A percentile compares a stretch with the other conserved stretches of the same genome.
These are phyloP conservation scores for Monilinia fructicola DNA, from an alignment of 2,329 filamentous ascomycete genomes.

Conservation along the genomic window DNA sequence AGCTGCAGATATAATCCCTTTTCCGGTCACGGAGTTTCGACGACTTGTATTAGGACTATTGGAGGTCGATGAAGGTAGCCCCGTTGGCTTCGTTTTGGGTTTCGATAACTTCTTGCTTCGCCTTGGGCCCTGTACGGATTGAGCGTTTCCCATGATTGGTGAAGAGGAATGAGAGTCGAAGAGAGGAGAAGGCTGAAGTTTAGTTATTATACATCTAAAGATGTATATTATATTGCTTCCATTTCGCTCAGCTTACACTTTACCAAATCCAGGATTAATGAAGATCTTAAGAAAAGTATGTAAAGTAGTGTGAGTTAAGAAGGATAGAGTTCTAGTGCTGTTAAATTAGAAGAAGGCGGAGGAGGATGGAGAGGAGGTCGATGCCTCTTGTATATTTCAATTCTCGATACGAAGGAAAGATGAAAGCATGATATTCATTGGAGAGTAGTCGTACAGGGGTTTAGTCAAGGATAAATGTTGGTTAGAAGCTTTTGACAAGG, in stretches of 20 bases:
- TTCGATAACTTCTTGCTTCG: constrained; percentile 37
- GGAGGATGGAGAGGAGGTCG: constrained; percentile 15
- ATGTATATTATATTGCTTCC: constrained; percentile 23
- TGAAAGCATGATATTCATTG: constrained; percentile 13
- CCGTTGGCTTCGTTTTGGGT: constrained; percentile 36
- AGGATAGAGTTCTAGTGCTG: background rate
- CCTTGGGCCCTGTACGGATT: constrained; percentile 31
- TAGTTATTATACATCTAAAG: constrained; percentile 17
- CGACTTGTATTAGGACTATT: constrained; percentile 29
- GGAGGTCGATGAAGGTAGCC: constrained; percentile 27
- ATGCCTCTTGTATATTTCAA: constrained; percentile 19
- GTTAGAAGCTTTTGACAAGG: constrained; percentile 6
- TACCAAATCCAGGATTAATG: constrained; percentile 10
- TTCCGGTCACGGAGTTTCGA: constrained; percentile 32
- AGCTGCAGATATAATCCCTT: constrained; percentile 10
- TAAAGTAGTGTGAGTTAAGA: constrained; percentile 1
- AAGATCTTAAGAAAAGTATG: constrained; percentile 10
- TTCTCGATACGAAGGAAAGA: constrained; percentile 14
- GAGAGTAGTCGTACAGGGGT: constrained; percentile 2
- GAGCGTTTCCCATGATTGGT: constrained; percentile 37
- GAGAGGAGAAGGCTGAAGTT: constrained; percentile 19
- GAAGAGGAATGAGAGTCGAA: constrained; percentile 14
- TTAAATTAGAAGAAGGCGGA: constrained; percentile 6
- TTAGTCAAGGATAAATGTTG: constrained; percentile 16
- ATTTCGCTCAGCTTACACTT: constrained; percentile 19